A percentile compares a stretch with the other conserved stretches of the same genome.
Conservation (phyloP, 2,329 filamentous ascomycete species). For the Apiospora hydei region DNA sequence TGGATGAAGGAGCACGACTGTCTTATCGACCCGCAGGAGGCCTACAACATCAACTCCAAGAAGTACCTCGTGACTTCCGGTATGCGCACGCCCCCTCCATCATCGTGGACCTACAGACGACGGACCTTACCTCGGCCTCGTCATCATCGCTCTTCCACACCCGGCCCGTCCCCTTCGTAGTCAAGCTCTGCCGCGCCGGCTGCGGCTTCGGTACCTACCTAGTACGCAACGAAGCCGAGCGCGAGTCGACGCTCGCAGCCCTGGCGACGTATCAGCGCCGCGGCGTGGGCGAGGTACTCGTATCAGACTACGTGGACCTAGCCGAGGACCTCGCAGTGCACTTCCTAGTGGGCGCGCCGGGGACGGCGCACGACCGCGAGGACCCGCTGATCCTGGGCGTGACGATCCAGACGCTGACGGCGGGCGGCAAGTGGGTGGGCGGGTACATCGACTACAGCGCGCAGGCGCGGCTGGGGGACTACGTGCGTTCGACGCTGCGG, state of each 20-base stretch:
- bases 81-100: constrained; percentile 33
- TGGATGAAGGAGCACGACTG: constrained; percentile 36
- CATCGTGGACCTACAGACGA: constrained; percentile 27
- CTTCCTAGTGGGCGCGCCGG: constrained; percentile 34
- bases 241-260: constrained; percentile 25
- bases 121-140: constrained; percentile 22
- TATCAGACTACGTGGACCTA: constrained; percentile 34
- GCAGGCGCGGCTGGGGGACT: constrained; percentile 28
- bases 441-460: constrained; percentile 35
- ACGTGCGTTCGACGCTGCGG: constrained; percentile 32
- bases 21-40: constrained; percentile 33
- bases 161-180: constrained; percentile 33
- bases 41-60: constrained; percentile 36
- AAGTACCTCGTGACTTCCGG: constrained; percentile 33
- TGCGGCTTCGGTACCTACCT: constrained; percentile 37
- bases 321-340: constrained; percentile 35
- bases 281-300: constrained; percentile 33
- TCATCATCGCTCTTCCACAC: constrained; percentile 25
- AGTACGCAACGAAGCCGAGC: constrained; percentile 30
- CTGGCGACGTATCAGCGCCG: constrained; percentile 30
- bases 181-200: constrained; percentile 36
- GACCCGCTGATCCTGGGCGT: constrained; percentile 34
- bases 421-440: constrained; percentile 34
- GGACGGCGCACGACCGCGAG: constrained; percentile 29
- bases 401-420: constrained; percentile 34